These are phyloP conservation scores for Aspergillus sp. DNA, from an alignment of 2,329 filamentous ascomycete genomes.

Conservation along the genomic window DNA sequence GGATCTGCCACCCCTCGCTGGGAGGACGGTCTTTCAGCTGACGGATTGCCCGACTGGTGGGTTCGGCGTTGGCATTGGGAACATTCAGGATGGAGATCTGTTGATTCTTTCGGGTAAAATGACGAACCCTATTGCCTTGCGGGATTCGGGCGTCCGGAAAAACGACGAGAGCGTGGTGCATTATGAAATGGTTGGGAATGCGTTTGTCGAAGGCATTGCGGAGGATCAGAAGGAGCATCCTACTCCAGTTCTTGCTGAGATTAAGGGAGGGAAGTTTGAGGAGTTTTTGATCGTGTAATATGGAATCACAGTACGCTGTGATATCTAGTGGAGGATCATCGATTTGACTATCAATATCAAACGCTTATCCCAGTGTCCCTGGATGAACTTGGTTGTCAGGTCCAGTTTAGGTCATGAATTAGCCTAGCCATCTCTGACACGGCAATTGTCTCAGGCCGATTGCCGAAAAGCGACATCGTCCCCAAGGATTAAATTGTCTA, in stretches of 20 bases:
- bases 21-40: constrained; percentile 1
- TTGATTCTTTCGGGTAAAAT: constrained; percentile 5
- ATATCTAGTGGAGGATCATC: neutral
- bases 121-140: constrained; percentile 3
- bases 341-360: neutral
- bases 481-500: neutral
- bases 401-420: neutral
- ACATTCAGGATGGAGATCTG: constrained; percentile 2
- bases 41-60: constrained; percentile 1
- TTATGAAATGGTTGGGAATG: constrained; percentile 5
- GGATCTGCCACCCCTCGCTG: neutral
- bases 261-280: constrained; percentile 1
- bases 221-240: constrained; percentile 5
- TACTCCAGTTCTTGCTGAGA: constrained; percentile 1
- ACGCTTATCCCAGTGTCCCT: neutral
- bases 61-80: constrained; percentile 2
- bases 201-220: constrained; percentile 4
- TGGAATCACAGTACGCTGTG: neutral
- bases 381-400: neutral
- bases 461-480: neutral
- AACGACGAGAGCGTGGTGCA: neutral
- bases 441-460: neutral
- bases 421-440: neutral
- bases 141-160: neutral
- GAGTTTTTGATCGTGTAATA: neutral